Base-by-base conservation (phyloP, 139 green algal species). In the Auxenochlorella pyrenoidosa region DNA sequence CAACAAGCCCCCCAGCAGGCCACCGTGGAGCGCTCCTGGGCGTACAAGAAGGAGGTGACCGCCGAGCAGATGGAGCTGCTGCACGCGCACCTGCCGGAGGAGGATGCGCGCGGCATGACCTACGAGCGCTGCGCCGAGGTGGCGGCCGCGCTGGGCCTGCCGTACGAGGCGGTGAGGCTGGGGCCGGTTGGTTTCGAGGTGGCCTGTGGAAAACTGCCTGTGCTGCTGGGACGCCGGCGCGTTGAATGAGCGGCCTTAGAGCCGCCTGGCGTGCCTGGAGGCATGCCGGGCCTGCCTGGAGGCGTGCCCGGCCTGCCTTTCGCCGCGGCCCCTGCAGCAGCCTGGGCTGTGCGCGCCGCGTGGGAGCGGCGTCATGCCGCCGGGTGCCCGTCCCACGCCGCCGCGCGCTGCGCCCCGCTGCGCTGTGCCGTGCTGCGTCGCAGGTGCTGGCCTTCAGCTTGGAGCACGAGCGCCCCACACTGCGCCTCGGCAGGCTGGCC, bases 391-490 rank as follows among this genome's bases (percentile, higher is more conserved):
- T n/a, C n/a, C n/a, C n/a, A n/a, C n/a, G n/a, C n/a, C n/a, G n/a
- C n/a, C n/a, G n/a, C n/a, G n/a, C n/a, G n/a, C n/a, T n/a, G n/a
- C n/a, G n/a, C n/a, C n/a, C n/a, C n/a, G n/a, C 75, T 66, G 32
- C 30, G 30, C 19, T 15, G 47, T 38, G 19, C 32, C 15, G n/a
- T 36, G 41, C 26, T 80, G 75, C n/a, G 1, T 13, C 19, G 59
- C 82, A 87, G 82, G 82, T 87, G 54, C 68, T 87, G 44, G 54
- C 47, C 12, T 87, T 82, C 15, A 38, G 3, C 5, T 12, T 15
- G 8, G 47, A 87, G 34, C 82, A 73, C 19, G 32, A 54, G 34
- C 70, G 36, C 21, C 43, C 43, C 43, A 63, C 66, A 30, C 65
- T 51, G 81, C 65, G 66, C 24, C 65, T 78, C 30, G 81, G 65